Evolutionary conservation across 345 rosid species (phyloP).

Genomic region (Eucalyptus sp.): DNA sequence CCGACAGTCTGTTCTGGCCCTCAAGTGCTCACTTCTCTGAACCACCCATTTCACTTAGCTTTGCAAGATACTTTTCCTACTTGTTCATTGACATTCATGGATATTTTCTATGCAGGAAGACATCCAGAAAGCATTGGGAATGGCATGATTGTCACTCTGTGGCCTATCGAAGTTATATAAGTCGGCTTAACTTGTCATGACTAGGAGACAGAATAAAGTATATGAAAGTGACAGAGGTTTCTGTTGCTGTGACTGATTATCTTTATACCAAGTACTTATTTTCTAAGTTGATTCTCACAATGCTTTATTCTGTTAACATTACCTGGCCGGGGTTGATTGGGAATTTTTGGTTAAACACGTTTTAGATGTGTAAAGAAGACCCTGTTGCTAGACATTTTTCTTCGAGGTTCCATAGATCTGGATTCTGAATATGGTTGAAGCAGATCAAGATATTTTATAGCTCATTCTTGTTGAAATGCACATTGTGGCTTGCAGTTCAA

Average conservation of each 20-base stretch:
- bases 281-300: background rate
- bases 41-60: background rate
- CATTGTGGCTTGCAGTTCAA: background rate
- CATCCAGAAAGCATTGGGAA: constrained; percentile 58
- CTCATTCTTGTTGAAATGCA: background rate
- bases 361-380: background rate
- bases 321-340: background rate
- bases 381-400: background rate
- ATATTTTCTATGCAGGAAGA: constrained; percentile 24
- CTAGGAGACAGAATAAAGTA: background rate
- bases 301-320: background rate
- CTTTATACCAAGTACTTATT: background rate
- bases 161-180: background rate
- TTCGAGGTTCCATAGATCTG: background rate
- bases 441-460: background rate
- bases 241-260: background rate
- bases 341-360: background rate
- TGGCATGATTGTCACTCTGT: background rate
- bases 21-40: background rate
- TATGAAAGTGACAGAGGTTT: background rate
- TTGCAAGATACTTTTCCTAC: background rate
- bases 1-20: background rate
- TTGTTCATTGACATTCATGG: background rate
- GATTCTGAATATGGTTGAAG: background rate
- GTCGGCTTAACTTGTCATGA: background rate